These are phyloP conservation scores for Gossypium aridum DNA, from an alignment of 441 rosid species.

Conservation along the genomic window DNA sequence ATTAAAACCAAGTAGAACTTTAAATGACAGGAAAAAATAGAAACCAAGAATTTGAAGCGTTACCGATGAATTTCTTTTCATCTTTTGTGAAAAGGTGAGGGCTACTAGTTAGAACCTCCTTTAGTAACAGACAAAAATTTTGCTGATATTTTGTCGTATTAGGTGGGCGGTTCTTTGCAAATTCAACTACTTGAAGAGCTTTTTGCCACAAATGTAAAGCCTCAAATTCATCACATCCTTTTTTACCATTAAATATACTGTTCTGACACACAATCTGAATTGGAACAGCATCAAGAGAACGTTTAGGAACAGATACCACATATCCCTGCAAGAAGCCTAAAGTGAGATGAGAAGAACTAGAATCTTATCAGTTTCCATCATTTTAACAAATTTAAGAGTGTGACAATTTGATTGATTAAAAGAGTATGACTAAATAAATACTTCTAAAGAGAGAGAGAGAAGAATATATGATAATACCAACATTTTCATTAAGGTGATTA, in stretches of 20 bases:
- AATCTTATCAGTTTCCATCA: neutral
- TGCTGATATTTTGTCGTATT: slow-evolving; percentile 50
- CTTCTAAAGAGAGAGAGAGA: neutral
- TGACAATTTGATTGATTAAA: slow-evolving; percentile 2
- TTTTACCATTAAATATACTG: slow-evolving; percentile 21
- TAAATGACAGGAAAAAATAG: slow-evolving; percentile 5
- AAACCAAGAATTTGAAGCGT: slow-evolving; percentile 11
- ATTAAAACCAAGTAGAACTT: slow-evolving; percentile 5
- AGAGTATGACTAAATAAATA: neutral
- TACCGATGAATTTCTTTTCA: slow-evolving; percentile 65
- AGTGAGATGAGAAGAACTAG: neutral
- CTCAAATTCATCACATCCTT: slow-evolving; percentile 24
- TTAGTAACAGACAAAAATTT: slow-evolving; percentile 57
- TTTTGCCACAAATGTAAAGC: slow-evolving; percentile 48
- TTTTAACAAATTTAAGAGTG: neutral
- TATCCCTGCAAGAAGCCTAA: slow-evolving; percentile 48
- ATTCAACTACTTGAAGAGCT: slow-evolving; percentile 48
- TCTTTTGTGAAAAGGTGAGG: slow-evolving; percentile 53
- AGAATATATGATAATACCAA: neutral
- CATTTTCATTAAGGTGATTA: neutral
- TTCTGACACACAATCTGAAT: slow-evolving; percentile 44
- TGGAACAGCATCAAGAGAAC: slow-evolving; percentile 52
- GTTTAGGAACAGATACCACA: slow-evolving; percentile 49
- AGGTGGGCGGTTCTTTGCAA: slow-evolving; percentile 38
- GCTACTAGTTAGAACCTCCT: slow-evolving; percentile 57